A percentile compares a stretch with the other conserved stretches of the same genome.
These are phyloP conservation scores for Fraxinus platypoda DNA, from an alignment of 305 asterid genomes.

Conservation along the genomic window DNA sequence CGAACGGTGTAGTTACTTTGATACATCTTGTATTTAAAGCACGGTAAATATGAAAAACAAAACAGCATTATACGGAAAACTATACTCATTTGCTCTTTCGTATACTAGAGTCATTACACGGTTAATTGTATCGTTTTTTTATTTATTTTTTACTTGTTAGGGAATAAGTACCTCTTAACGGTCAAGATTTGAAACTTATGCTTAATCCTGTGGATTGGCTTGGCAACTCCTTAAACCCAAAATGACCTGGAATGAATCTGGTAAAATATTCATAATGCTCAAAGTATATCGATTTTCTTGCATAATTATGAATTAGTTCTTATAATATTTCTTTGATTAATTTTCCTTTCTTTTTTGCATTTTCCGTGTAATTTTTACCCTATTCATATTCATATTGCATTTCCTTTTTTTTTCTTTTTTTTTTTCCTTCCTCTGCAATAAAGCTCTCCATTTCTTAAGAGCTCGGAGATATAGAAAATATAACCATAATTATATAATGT, in stretches of 20 bases:
- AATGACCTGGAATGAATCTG: background rate
- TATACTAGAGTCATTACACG: background rate
- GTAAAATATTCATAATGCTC: background rate
- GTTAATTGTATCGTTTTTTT: background rate
- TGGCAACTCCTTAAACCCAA: background rate
- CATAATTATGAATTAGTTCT: background rate
- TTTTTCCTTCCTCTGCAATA: no score
- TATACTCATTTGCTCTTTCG: conserved; percentile 6
- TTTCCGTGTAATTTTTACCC: background rate
- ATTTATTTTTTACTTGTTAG: background rate
- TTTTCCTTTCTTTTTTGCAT: no score
- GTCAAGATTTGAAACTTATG: background rate
- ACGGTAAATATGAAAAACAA: conserved; percentile 21
- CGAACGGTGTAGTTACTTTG: conserved; percentile 6
- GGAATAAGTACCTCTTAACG: background rate
- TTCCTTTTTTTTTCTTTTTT: no score
- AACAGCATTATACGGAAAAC: conserved; percentile 10
- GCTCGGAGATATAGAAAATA: background rate
- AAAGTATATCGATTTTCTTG: background rate
- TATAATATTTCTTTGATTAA: no score
- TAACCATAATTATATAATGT: background rate
- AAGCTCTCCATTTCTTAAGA: background rate
- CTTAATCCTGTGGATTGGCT: background rate
- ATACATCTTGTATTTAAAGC: background rate
- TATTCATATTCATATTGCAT: background rate